phyloP scores from a whole-genome alignment of 148 eudicot genomes.

The Fagopyrum esculentum region DNA sequence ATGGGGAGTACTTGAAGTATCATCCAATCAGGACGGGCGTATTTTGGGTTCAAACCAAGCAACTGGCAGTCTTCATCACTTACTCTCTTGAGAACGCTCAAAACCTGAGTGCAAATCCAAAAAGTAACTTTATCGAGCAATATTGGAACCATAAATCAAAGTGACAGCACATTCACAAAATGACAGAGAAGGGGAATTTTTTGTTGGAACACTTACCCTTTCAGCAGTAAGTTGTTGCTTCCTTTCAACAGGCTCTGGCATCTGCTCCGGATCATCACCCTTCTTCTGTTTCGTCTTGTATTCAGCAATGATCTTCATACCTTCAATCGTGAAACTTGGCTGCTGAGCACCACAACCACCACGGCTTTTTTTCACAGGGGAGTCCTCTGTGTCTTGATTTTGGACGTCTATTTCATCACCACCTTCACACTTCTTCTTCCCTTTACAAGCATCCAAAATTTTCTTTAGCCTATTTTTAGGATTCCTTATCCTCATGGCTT shows the following conservation, averaged over 20 bases:
- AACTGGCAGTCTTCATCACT: conserved; percentile 67
- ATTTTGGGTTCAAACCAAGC: conserved; percentile 58
- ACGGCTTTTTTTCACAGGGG: conserved; percentile 40
- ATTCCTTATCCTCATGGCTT: conserved; percentile 75
- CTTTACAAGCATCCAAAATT: conserved; percentile 87
- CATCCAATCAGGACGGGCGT: conserved; percentile 90
- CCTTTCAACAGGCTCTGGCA: conserved; percentile 75
- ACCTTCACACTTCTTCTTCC: conserved; percentile 92
- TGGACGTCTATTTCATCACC: conserved; percentile 82
- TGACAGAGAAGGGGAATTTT: not conserved
- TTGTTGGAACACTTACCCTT: conserved; percentile 29
- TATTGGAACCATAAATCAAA: not conserved
- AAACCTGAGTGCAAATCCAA: conserved; percentile 33
- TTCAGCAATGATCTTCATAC: conserved; percentile 61
- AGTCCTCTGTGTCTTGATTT: conserved; percentile 56
- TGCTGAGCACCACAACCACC: conserved; percentile 83
- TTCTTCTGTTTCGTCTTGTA: conserved; percentile 71
- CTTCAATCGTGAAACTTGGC: conserved; percentile 68
- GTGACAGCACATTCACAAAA: not conserved
- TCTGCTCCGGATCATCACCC: conserved; percentile 58
- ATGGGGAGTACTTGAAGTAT: conserved; percentile 78
- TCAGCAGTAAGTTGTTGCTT: conserved; percentile 60
- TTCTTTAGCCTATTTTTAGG: conserved; percentile 79
- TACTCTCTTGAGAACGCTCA: conserved; percentile 56
- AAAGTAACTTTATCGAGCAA: not conserved